Evolutionary conservation across 805 yeast species (phyloP), one percentile per base, ranked within the genome.

Genomic region (Saccharomycopsis fermentans): DNA sequence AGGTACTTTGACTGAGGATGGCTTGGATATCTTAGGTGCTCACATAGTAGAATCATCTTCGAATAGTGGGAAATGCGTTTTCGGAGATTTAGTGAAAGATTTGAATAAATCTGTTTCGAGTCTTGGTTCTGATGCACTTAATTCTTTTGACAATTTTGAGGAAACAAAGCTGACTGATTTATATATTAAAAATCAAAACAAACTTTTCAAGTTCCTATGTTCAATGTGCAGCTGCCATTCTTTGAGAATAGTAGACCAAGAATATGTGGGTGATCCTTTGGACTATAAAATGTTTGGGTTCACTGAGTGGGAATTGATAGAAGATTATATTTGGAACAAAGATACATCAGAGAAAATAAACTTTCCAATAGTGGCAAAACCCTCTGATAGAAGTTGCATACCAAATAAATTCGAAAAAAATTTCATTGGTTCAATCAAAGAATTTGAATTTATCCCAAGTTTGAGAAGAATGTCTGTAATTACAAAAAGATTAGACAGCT

Each of bases 1-100:
- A 0, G 99, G 99, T 2, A 94, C 99, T 0, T 74, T 94, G 63
- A 94, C 99, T 0, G 98, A 94, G 67, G 99, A 94, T 69, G 98
- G 98, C 0, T 75, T 94, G 39, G 98, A 92, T 69, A 88, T 94
- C 2, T 75, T 90, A 66, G 87, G 88, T 6, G 77, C 82, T n/a
- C 84, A 80, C 59, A 64, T 73, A 11, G 68, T 69, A 3, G 64
- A 68, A 16, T 47, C 35, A 19, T 52, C 61, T 11, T 27, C 57
- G 53, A 27, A 56, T 40, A 43, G 59, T 35, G 37, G 48, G 37
- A 63, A 58, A 16, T 32, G 48, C 36, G 62, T 62, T 3, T 58
- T 61, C 32, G 57, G 63, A 26, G 55, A 40, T n/a, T 53, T 59
- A 21, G 60, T 50, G n/a, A 50, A 59, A 58, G 63, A 65, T 67